Evolutionary conservation across 495 filamentous ascomycete species (phyloP).

Genomic region (Hyaloscypha finlandica): DNA sequence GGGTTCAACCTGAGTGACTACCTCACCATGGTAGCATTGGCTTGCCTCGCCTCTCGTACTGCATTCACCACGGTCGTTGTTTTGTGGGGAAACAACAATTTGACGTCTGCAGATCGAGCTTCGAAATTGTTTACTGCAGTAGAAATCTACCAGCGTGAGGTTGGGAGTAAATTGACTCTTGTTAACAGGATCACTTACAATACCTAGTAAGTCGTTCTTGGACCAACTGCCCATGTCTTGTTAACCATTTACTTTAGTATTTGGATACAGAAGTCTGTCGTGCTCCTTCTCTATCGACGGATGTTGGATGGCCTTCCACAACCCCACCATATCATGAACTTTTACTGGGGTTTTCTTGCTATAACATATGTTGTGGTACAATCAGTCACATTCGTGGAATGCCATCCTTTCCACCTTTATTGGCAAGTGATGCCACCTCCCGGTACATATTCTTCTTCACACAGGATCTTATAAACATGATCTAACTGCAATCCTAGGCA

Average conservation of each 20-base stretch:
- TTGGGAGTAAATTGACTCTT: slow-evolving; percentile 38
- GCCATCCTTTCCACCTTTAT: slow-evolving; percentile 44
- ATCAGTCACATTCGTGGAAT: slow-evolving; percentile 46
- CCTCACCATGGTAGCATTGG: slow-evolving; percentile 33
- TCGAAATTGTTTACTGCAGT: slow-evolving; percentile 31
- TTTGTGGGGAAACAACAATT: slow-evolving; percentile 42
- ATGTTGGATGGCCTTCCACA: slow-evolving; percentile 40
- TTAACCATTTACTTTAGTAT: slow-evolving; percentile 22
- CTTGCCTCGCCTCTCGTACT: slow-evolving; percentile 32
- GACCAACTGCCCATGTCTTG: neutral
- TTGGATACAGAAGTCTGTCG: slow-evolving; percentile 47
- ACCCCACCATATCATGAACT: slow-evolving; percentile 37
- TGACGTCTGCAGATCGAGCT: slow-evolving; percentile 26
- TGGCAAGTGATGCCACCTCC: slow-evolving; percentile 46
- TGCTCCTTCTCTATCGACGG: slow-evolving; percentile 44
- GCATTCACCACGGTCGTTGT: slow-evolving; percentile 39
- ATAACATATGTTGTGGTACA: slow-evolving; percentile 41
- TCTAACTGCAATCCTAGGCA: slow-evolving; percentile 16
- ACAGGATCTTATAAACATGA: neutral
- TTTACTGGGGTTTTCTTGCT: slow-evolving; percentile 37
- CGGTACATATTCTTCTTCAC: slow-evolving; percentile 19
- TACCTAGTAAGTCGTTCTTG: slow-evolving; percentile 34
- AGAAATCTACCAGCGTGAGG: slow-evolving; percentile 38
- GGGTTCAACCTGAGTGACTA: slow-evolving; percentile 36
- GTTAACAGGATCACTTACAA: slow-evolving; percentile 38